phyloP scores from a whole-genome alignment of 148 eudicot species.

The Polygonum aviculare region DNA sequence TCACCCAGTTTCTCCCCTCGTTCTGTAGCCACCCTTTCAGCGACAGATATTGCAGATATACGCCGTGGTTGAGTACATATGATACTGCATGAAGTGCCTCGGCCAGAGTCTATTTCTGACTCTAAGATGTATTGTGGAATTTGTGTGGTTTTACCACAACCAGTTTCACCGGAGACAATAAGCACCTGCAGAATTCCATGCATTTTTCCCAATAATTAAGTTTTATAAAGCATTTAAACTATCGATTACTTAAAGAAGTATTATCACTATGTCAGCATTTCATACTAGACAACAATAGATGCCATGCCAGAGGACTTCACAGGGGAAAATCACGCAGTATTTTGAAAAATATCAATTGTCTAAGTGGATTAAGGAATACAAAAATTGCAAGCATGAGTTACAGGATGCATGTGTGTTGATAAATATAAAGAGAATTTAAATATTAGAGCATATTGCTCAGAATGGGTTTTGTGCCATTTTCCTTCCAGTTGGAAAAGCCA shows the following conservation, averaged over 20 bases:
- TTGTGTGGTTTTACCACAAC: slow-evolving; percentile 99
- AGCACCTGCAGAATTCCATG: slow-evolving; percentile 42
- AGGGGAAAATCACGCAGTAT: background rate
- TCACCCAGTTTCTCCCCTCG: slow-evolving; percentile 98
- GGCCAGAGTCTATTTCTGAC: slow-evolving; percentile 94
- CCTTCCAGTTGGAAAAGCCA: background rate
- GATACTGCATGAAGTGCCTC: slow-evolving; percentile 90
- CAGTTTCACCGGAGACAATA: slow-evolving; percentile 96
- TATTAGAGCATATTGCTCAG: background rate
- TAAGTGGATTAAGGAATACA: background rate
- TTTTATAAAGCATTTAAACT: background rate
- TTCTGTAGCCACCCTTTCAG: slow-evolving; percentile 94
- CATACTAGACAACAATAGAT: background rate
- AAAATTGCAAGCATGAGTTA: background rate
- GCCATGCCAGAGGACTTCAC: background rate
- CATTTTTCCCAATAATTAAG: background rate
- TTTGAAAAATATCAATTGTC: background rate
- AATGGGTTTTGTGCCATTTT: background rate
- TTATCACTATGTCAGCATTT: background rate
- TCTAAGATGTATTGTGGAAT: slow-evolving; percentile 95
- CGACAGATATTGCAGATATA: slow-evolving; percentile 95
- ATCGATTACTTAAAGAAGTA: background rate
- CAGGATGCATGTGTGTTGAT: background rate
- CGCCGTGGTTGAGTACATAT: slow-evolving; percentile 99
- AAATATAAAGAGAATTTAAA: background rate